phyloP scores from a whole-genome alignment of 257 asterid genomes.

The Galeopsis tetrahit region DNA sequence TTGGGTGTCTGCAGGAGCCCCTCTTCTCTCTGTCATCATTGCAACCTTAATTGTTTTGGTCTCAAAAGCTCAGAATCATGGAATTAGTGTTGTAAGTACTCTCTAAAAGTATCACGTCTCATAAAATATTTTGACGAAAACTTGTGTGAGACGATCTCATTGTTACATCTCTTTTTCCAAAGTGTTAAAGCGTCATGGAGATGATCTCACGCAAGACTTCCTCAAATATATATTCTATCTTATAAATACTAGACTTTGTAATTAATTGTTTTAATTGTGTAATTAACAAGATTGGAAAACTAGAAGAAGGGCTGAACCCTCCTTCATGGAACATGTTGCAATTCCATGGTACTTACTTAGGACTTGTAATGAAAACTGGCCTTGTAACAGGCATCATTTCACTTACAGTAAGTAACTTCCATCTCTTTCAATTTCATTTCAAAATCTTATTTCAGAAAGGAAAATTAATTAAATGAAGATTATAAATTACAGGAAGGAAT shows the following conservation, averaged over 20 bases:
- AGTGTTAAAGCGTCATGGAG: too few species aligned
- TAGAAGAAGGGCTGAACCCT: conserved; percentile 79
- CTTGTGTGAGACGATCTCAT: too few species aligned
- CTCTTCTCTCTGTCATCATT: conserved; percentile 69
- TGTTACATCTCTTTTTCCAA: too few species aligned
- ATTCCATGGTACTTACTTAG: conserved; percentile 63
- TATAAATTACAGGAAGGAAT: conserved; percentile 70
- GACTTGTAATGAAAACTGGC: conserved; percentile 75
- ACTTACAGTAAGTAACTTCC: conserved; percentile 61
- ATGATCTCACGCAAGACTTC: too few species aligned
- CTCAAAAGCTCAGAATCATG: conserved; percentile 74
- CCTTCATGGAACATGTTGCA: conserved; percentile 92
- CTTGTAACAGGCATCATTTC: conserved; percentile 85
- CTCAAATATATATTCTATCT: too few species aligned
- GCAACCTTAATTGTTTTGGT: conserved; percentile 73
- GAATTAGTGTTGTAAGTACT: conserved; percentile 70
- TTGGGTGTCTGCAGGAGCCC: conserved; percentile 98
- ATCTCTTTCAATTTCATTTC: too few species aligned
- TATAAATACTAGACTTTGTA: too few species aligned
- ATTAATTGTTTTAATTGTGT: too few species aligned
- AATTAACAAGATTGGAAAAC: conserved; percentile 67
- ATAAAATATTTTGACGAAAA: too few species aligned
- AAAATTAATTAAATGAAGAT: neutral
- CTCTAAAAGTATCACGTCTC: neutral
- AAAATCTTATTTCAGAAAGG: neutral